Conservation (phyloP, 2,329 filamentous ascomycete species). For the Cryphonectria parasitica region DNA sequence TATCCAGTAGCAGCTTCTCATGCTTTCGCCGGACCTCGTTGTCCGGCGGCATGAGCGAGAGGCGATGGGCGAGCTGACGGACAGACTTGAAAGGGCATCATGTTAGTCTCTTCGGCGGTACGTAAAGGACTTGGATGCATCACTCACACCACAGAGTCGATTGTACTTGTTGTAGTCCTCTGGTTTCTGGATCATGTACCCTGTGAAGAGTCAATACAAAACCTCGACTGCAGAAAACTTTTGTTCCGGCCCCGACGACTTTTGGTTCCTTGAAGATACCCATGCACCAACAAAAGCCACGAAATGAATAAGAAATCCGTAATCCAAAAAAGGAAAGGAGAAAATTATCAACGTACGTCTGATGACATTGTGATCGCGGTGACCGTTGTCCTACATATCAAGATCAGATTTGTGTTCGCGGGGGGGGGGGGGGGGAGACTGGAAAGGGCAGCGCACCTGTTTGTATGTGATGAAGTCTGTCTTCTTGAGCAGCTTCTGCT, state of each 20-base stretch:
- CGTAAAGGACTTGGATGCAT: neutral
- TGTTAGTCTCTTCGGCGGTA: neutral
- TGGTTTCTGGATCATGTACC: conserved; percentile 87
- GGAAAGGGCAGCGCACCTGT: conserved; percentile 44
- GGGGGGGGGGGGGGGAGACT: neutral
- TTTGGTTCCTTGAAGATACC: neutral
- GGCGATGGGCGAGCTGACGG: conserved; percentile 84
- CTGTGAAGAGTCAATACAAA: conserved; percentile 4
- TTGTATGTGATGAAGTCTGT: conserved; percentile 97
- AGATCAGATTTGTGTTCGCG: conserved; percentile 10
- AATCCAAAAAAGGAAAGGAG: too few species aligned
- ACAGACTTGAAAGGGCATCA: conserved; percentile 62
- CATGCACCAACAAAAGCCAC: neutral
- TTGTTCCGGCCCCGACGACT: neutral
- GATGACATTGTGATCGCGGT: conserved; percentile 79
- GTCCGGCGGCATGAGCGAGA: conserved; percentile 79
- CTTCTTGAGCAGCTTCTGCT: conserved; percentile 90
- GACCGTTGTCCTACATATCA: conserved; percentile 66
- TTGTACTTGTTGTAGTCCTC: conserved; percentile 77
- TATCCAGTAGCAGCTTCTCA: conserved; percentile 85
- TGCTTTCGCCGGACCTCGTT: conserved; percentile 80
- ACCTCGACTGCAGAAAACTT: neutral
- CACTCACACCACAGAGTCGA: conserved; percentile 67
- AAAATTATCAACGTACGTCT: conserved; percentile 52
- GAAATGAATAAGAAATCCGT: neutral